Base-by-base conservation (phyloP, 2,329 filamentous ascomycete species). In the Capronia coronata region DNA sequence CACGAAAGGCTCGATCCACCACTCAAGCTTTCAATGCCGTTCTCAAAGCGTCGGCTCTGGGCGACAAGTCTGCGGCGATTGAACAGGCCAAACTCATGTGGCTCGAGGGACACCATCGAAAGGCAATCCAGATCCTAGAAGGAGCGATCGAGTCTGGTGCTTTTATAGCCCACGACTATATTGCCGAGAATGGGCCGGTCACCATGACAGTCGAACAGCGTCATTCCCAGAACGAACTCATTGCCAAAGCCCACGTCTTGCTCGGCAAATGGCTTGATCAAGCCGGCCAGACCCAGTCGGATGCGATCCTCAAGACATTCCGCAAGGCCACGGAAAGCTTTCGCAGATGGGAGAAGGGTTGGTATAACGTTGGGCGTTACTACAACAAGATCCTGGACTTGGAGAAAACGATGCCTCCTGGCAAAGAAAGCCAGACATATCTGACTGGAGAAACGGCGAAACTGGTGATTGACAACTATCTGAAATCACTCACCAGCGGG, bases 371-470 rank as follows among this genome's bases (percentile, higher is more conserved):
- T 8, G 93, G 93, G 3, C 88, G 91, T 40, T 89, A 97, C 68
- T 98, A 98, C 75, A 94, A 95, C 66, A 98, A 96, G 67, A 78
- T 97, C 2, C 73, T 96, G 2, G 91, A 97, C 61, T 87, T 88
- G 0, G 89, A 97, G 65, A 90, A 88, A 66, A 73, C 78, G 1
- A 78, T 94, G 45, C 82, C 84, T 30, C 74, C 79, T 14, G 79
- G 84, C 22, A 89, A 90, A 56, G 89, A 95, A 66, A 83, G 78
- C 35, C 84, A 89, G 46, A 75, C 79, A 51, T 89, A 82, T 61
- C 69, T 93, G 48, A 86, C 80, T 9, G 94, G 93, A 32, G 90
- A 96, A 64, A 80, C 84, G 16, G 83, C 88, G 1, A 89, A 90
- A 63, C 76, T 96, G 13, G 87, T 98, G 29, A 87, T 97, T 57